These are phyloP conservation scores for Cryphonectria naterciae DNA, from an alignment of 2,329 filamentous ascomycete species.

Conservation along the genomic window DNA sequence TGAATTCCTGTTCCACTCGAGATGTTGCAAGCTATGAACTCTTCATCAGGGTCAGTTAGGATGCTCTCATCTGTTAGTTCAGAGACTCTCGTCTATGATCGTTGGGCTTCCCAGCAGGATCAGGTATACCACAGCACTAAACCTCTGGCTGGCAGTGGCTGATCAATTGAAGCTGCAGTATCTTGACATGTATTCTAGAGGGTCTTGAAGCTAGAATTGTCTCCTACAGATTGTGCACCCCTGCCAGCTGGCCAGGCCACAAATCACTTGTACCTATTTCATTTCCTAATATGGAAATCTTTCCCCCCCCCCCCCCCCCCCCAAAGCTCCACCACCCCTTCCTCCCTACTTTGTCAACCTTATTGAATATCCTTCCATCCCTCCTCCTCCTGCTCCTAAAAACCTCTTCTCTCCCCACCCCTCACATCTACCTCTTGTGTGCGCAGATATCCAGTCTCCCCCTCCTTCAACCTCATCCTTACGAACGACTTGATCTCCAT, in stretches of 20 bases:
- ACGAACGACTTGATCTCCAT: background rate
- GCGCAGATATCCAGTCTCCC: too few species aligned
- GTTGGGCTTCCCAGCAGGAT: background rate
- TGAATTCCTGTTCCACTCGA: background rate
- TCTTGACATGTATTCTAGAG: background rate
- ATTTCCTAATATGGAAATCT: background rate
- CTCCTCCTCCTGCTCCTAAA: background rate
- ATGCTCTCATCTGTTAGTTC: background rate
- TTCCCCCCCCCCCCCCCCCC: too few species aligned
- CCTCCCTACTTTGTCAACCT: too few species aligned
- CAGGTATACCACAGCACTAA: too few species aligned
- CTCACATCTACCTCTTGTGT: background rate
- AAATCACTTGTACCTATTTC: background rate
- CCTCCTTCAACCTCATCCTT: too few species aligned
- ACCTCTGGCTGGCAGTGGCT: background rate
- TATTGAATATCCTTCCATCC: background rate
- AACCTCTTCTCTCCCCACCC: background rate
- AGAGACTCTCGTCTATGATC: background rate
- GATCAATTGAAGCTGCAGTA: background rate
- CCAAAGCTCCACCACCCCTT: background rate
- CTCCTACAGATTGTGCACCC: background rate
- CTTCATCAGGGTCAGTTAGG: background rate
- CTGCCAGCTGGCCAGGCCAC: background rate
- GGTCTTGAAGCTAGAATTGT: background rate
- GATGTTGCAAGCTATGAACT: background rate